phyloP scores from a whole-genome alignment of 2,329 filamentous ascomycete species.

The Bisporella sp. region DNA sequence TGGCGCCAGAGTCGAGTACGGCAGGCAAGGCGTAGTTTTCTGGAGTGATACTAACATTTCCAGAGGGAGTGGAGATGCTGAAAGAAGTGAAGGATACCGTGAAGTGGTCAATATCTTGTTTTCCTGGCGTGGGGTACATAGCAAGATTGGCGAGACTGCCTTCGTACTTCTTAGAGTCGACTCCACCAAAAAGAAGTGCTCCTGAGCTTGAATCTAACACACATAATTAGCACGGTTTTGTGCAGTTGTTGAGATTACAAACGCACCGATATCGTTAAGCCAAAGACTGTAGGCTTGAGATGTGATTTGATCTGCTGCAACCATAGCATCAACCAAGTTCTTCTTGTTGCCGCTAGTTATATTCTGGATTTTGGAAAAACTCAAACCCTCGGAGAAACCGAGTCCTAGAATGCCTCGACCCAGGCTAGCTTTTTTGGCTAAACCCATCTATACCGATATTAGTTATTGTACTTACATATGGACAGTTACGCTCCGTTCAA shows the following conservation, averaged over 20 bases:
- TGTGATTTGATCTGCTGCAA: constrained; percentile 32
- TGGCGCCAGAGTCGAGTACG: constrained; percentile 56
- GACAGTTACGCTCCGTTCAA: too few relatives aligned
- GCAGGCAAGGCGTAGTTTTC: constrained; percentile 31
- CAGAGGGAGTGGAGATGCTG: constrained; percentile 3
- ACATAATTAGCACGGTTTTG: too few relatives aligned
- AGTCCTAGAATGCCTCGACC: constrained; percentile 48
- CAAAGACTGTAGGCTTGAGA: constrained; percentile 29
- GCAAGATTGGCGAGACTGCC: constrained; percentile 25
- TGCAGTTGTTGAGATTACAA: not conserved
- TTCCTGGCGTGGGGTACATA: constrained; percentile 5
- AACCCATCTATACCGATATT: constrained; percentile 42
- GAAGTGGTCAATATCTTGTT: constrained; percentile 4
- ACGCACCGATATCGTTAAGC: constrained; percentile 17
- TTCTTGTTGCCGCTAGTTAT: constrained; percentile 21
- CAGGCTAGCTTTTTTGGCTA: constrained; percentile 39
- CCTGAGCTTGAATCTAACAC: constrained; percentile 12
- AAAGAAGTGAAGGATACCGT: constrained; percentile 12
- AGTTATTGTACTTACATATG: not conserved
- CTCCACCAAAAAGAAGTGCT: constrained; percentile 32
- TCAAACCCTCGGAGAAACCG: constrained; percentile 33
- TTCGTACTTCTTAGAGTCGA: constrained; percentile 35
- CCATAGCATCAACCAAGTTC: constrained; percentile 18
- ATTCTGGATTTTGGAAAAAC: constrained; percentile 28
- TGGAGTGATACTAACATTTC: constrained; percentile 6